These are phyloP conservation scores for Colletotrichum musae DNA, from an alignment of 2,329 filamentous ascomycete genomes.

Conservation along the genomic window DNA sequence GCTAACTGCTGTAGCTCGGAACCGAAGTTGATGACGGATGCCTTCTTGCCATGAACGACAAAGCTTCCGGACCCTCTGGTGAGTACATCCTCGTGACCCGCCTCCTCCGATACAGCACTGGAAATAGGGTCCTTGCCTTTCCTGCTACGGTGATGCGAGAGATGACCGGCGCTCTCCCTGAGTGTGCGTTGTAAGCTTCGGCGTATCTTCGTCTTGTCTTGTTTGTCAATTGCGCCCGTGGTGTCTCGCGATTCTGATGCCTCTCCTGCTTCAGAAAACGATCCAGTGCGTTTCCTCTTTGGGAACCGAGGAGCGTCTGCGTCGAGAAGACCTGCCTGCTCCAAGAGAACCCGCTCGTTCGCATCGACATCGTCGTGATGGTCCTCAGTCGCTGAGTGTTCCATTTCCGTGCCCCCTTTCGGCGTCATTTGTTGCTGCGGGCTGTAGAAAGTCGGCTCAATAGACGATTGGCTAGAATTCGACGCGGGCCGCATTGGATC, in stretches of 20 bases:
- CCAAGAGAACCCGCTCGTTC: conserved; percentile 76
- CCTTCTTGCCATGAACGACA: conserved; percentile 97
- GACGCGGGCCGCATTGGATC: conserved; percentile 49
- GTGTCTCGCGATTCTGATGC: conserved; percentile 54
- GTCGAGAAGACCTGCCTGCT: conserved; percentile 76
- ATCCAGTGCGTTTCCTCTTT: conserved; percentile 58
- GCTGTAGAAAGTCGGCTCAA: conserved; percentile 30
- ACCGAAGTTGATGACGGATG: conserved; percentile 96
- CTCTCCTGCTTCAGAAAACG: conserved; percentile 58
- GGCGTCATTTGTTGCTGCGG: conserved; percentile 41
- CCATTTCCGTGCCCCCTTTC: conserved; percentile 19
- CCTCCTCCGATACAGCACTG: conserved; percentile 69
- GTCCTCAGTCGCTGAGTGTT: conserved; percentile 45
- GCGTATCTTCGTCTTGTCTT: conserved; percentile 79
- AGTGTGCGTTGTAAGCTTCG: conserved; percentile 92
- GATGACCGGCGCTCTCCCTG: conserved; percentile 81
- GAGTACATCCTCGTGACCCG: conserved; percentile 75
- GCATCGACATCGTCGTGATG: conserved; percentile 71
- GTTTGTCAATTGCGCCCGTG: conserved; percentile 56
- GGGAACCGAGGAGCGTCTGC: conserved; percentile 52
- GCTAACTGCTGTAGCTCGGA: conserved; percentile 88
- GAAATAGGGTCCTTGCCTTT: conserved; percentile 82
- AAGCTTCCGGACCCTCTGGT: conserved; percentile 89
- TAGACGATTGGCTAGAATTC: conserved; percentile 56
- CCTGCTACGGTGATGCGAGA: conserved; percentile 78